phyloP scores from a whole-genome alignment of 1,284 basidiomycete genomes.

The Mycena sp. region DNA sequence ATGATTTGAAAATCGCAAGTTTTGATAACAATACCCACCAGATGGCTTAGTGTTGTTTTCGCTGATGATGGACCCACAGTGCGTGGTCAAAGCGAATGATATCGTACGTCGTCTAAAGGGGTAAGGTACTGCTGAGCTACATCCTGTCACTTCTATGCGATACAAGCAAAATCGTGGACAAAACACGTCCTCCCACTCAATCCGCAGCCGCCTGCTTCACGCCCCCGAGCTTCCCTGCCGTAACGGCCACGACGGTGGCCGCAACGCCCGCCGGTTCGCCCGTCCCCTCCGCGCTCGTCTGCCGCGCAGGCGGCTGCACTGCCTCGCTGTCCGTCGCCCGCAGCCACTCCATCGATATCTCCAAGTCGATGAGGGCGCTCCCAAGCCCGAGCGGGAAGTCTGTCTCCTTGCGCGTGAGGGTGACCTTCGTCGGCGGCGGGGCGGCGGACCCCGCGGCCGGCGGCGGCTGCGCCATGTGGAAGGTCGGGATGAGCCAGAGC shows the following conservation, averaged over 20 bases:
- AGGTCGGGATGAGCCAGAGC: slow-evolving; percentile 86
- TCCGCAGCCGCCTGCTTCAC: slow-evolving; percentile 41
- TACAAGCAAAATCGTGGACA: too few species aligned
- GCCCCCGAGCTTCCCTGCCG: slow-evolving; percentile 37
- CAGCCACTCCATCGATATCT: slow-evolving; percentile 61
- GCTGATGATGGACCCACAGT: too few species aligned
- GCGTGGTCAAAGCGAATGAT: too few species aligned
- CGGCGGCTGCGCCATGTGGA: slow-evolving; percentile 71
- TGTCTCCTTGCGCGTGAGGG: slow-evolving; percentile 65
- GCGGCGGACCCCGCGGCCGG: slow-evolving; percentile 36
- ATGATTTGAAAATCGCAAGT: too few species aligned
- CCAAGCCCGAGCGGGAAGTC: slow-evolving; percentile 84
- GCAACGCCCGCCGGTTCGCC: slow-evolving; percentile 37
- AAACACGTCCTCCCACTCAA: too few species aligned
- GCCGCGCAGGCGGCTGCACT: slow-evolving; percentile 41
- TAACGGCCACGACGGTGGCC: slow-evolving; percentile 38
- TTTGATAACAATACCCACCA: too few species aligned
- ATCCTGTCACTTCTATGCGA: too few species aligned
- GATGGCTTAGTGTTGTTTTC: too few species aligned
- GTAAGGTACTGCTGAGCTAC: too few species aligned
- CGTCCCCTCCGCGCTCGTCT: slow-evolving; percentile 36
- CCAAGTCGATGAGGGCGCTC: slow-evolving; percentile 69
- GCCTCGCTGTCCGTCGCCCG: slow-evolving; percentile 22
- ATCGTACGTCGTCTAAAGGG: too few species aligned
- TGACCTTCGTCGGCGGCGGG: slow-evolving; percentile 43